Evolutionary conservation across 768 basidiomycete genomes (phyloP).

Genomic region (Mycena epipterygia): DNA sequence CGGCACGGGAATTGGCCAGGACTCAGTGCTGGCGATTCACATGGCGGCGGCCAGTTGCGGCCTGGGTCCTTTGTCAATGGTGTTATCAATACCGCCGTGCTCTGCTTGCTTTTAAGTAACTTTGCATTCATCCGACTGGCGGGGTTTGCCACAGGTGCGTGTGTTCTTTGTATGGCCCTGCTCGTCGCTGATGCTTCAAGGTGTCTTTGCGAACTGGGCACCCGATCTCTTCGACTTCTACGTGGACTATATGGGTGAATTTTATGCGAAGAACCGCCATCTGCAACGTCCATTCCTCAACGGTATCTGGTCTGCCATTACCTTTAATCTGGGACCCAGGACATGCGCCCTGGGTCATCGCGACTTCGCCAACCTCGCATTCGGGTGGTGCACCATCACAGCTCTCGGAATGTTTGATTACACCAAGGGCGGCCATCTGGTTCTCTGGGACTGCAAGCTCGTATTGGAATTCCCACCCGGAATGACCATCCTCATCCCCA

Average conservation of each 20-base stretch:
- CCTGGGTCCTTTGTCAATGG: not conserved
- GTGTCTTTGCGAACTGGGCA: constrained; percentile 6
- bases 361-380: too few relatives aligned
- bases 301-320: not conserved
- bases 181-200: too few relatives aligned
- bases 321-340: not conserved
- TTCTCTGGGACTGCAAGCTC: too few relatives aligned
- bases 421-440: too few relatives aligned
- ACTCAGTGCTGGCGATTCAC: not conserved
- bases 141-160: constrained; percentile 29
- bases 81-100: constrained; percentile 1
- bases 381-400: constrained; percentile 1
- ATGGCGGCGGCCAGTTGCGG: not conserved
- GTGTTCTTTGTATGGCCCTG: too few relatives aligned
- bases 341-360: not conserved
- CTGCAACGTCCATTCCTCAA: not conserved
- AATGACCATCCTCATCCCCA: constrained; percentile 7
- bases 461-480: constrained; percentile 12
- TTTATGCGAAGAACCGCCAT: not conserved
- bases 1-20: not conserved
- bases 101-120: not conserved
- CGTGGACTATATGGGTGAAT: not conserved
- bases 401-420: not conserved
- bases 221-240: not conserved
- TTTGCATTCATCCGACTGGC: not conserved